Evolutionary conservation across 495 filamentous ascomycete species (phyloP).

Genomic region (Xylona heveae): DNA sequence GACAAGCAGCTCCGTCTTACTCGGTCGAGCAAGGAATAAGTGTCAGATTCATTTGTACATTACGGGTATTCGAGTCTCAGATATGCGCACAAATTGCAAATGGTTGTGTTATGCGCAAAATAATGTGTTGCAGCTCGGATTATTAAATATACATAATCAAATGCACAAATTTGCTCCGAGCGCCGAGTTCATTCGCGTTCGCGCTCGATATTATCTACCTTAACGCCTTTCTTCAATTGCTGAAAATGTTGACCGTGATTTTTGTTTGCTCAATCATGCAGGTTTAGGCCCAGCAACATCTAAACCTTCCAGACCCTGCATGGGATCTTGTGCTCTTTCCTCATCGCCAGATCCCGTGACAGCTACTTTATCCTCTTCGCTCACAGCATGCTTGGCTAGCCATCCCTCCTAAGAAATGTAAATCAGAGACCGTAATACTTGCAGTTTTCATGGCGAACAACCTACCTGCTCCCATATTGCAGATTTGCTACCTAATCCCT

Average conservation of each 20-base stretch:
- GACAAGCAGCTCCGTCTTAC: constrained; percentile 83
- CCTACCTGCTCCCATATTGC: constrained; percentile 95
- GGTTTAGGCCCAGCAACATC: constrained; percentile 86
- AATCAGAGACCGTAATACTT: constrained; percentile 1
- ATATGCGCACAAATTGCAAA: too few relatives aligned
- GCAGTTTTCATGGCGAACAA: constrained; percentile 4
- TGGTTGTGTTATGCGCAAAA: too few relatives aligned
- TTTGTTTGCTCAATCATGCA: constrained; percentile 24
- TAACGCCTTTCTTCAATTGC: too few relatives aligned
- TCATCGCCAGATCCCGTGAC: too few relatives aligned
- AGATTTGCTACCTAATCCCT: constrained; percentile 80
- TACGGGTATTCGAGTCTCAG: too few relatives aligned
- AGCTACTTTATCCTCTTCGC: constrained; percentile 60
- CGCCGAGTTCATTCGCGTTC: too few relatives aligned
- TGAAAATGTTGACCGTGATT: not conserved
- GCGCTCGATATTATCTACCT: too few relatives aligned
- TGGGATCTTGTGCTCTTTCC: constrained; percentile 63
- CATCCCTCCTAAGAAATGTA: constrained; percentile 53
- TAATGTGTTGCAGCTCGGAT: too few relatives aligned
- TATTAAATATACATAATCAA: too few relatives aligned
- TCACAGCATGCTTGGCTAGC: constrained; percentile 73
- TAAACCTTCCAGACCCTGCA: constrained; percentile 84
- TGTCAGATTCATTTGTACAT: too few relatives aligned
- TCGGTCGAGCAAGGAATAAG: constrained; percentile 31
- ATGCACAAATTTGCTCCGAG: too few relatives aligned